Evolutionary conservation across 2,329 filamentous ascomycete genomes (phyloP), one percentile per base, ranked within the genome.

Genomic region (Xylariaceae sp.): DNA sequence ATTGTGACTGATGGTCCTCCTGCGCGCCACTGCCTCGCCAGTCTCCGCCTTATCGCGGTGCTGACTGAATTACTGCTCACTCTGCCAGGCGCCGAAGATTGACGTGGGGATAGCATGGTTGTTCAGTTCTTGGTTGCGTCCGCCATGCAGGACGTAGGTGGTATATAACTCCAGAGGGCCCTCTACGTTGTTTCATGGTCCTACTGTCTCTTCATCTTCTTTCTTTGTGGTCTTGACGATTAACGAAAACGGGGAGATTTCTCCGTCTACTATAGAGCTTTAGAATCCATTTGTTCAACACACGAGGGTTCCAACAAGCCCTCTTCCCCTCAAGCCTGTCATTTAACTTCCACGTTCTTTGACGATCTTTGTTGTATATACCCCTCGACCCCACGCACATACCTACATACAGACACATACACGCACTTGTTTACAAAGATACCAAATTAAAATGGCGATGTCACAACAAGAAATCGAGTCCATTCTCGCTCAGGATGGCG

Each of bases 401-500:
- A 49, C 42, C 47, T 51, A 35, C 13, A 16, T 18, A 18, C 16
- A 37, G 13, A 36, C 33, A 36, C 16, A 37, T 15, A 33, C 29
- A 39, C n/a, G 52, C 15, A 42, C 33, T 33, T 37, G n/a, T 37
- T 40, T 21, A 35, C 11, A 30, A 6, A 48, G 13, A 43, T 50
- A 55, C 40, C 36, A 20, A 54, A 21, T 53, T 50, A 55, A 51
- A 30, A 63, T 63, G 60, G 54, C 58, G 13, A 50, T 59, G 33
- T 54, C 49, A 57, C 50, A 49, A 46, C 53, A 61, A 51, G 60
- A 63, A 43, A 63, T 63, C 50, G 60, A 63, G 54, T 29, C 60
- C 49, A 58, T 63, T 57, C 60, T 63, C 27, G 50, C 60, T 42
- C 44, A 64, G 57, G 63, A 66, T 59, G 63, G 59, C 20, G 55